Evolutionary conservation across 2,329 filamentous ascomycete genomes (phyloP).

Genomic region (Rhinocladiella similis): DNA sequence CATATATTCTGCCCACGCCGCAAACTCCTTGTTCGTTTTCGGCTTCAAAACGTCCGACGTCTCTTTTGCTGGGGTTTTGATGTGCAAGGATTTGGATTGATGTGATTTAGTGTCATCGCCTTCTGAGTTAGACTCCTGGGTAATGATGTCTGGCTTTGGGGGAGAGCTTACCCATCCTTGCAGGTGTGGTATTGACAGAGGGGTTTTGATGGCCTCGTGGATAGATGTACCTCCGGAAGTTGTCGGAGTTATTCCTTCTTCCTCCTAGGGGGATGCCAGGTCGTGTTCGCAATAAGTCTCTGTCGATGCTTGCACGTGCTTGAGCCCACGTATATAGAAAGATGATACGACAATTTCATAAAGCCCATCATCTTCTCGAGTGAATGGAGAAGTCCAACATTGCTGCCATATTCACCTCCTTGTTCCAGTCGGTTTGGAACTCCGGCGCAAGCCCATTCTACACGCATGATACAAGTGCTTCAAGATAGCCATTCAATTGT

Average conservation of each 20-base stretch:
- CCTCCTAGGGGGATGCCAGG: too few relatives aligned
- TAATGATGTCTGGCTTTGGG: neutral
- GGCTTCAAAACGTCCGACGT: neutral
- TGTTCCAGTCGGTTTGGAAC: neutral
- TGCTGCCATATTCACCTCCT: neutral
- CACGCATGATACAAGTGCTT: neutral
- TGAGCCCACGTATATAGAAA: neutral
- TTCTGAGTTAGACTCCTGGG: neutral
- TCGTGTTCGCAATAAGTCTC: too few relatives aligned
- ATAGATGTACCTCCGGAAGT: neutral
- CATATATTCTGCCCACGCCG: conserved; percentile 13
- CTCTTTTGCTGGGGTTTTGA: neutral
- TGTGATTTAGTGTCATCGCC: neutral
- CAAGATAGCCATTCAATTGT: neutral
- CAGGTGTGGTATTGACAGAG: neutral
- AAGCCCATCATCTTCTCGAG: neutral
- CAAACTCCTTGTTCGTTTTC: conserved; percentile 6
- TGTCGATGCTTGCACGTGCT: neutral
- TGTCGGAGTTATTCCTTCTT: neutral
- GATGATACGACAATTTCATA: neutral
- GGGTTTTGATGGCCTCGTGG: neutral
- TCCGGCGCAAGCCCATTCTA: neutral
- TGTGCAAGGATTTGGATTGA: neutral
- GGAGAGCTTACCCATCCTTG: neutral
- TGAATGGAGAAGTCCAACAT: neutral